Evolutionary conservation across 2,329 filamentous ascomycete genomes (phyloP).

Genomic region (Leptographium lundbergii): DNA sequence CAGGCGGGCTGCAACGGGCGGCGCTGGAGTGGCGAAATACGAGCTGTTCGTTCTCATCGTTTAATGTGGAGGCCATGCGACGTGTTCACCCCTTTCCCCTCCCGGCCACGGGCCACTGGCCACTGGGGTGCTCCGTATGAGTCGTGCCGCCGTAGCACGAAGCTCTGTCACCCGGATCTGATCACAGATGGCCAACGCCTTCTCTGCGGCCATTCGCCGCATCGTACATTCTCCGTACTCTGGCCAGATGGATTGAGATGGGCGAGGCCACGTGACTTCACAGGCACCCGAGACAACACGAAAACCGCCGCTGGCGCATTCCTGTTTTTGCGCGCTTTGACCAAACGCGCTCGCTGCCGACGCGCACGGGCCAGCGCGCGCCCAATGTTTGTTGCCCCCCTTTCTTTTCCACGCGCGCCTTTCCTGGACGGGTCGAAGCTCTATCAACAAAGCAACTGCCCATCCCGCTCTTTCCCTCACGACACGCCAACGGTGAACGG

Average conservation of each 20-base stretch:
- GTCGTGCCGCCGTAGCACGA: not conserved
- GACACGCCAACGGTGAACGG: not conserved
- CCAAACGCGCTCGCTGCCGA: not conserved
- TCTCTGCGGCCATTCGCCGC: not conserved
- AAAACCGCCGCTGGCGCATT: not conserved
- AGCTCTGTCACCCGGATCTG: not conserved
- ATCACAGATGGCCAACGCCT: not conserved
- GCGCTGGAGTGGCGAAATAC: not conserved
- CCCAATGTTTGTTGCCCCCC: conserved; percentile 1
- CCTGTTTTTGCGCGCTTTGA: not conserved
- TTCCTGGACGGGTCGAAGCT: not conserved
- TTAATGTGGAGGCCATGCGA: not conserved
- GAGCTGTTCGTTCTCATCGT: not conserved
- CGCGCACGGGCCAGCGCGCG: conserved; percentile 10
- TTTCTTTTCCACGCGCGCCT: conserved; percentile 2
- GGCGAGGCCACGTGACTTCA: not conserved
- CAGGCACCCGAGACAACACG: not conserved
- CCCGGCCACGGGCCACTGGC: not conserved
- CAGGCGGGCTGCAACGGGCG: not conserved
- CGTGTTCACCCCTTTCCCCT: not conserved
- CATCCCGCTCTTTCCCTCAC: not conserved
- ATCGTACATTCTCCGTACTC: no score
- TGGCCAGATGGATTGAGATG: not conserved
- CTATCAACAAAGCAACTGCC: conserved; percentile 2
- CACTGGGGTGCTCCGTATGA: not conserved